A percentile compares a stretch with the other conserved stretches of the same genome.
Conservation (phyloP, 2,329 filamentous ascomycete genomes). For the Fusarium phyllophilum region DNA sequence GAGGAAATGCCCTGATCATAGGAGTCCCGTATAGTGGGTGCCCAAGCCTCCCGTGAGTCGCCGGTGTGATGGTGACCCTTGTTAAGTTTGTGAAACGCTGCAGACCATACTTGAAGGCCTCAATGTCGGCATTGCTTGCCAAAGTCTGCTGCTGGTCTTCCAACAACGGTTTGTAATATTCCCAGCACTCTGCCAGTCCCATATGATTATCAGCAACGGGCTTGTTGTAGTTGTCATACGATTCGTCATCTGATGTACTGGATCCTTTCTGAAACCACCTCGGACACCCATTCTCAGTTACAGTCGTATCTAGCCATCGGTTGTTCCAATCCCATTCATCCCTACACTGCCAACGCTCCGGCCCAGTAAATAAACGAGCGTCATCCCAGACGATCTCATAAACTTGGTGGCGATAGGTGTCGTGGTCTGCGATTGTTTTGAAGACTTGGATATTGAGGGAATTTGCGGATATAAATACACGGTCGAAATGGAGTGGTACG, state of each 20-base stretch:
- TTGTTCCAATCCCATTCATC: fast-evolving
- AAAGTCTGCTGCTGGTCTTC: background rate
- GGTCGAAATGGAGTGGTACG: background rate
- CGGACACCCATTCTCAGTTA: background rate
- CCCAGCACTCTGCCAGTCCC: background rate
- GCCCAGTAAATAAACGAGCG: background rate
- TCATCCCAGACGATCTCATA: background rate
- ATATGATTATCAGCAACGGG: background rate
- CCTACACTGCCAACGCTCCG: background rate
- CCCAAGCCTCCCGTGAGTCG: background rate
- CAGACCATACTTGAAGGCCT: conserved; percentile 1
- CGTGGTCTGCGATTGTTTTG: background rate
- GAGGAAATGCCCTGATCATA: conserved; percentile 2
- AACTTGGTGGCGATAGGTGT: background rate
- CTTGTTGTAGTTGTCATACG: background rate
- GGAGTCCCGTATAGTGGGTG: background rate
- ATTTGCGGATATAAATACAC: background rate
- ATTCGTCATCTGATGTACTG: background rate
- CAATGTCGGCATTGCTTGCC: background rate
- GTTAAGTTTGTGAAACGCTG: background rate
- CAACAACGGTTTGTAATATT: background rate
- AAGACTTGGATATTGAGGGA: background rate
- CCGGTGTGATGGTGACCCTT: background rate
- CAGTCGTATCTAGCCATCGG: background rate
- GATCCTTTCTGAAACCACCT: background rate